These are phyloP conservation scores for Diaporthe humulicola DNA, from an alignment of 2,329 filamentous ascomycete species.

Conservation along the genomic window DNA sequence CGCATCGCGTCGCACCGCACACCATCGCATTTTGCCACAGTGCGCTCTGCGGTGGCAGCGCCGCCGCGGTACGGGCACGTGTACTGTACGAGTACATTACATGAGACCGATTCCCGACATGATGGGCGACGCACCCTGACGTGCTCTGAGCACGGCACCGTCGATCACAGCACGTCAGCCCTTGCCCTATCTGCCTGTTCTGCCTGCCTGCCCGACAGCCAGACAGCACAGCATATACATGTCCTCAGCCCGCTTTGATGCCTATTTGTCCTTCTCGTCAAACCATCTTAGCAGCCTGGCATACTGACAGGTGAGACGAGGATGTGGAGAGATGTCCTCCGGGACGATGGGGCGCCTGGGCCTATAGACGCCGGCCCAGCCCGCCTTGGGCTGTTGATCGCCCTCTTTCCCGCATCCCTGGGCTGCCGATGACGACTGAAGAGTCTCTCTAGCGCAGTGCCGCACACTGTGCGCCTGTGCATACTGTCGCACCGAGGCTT, in stretches of 20 bases:
- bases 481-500: conserved; percentile 13
- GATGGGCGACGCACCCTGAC: conserved; percentile 29
- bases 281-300: background rate
- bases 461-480: background rate
- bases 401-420: background rate
- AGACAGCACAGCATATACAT: conserved; percentile 1
- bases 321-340: conserved; percentile 12
- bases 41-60: background rate
- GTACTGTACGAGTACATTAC: conserved; percentile 18
- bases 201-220: background rate
- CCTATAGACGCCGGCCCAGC: conserved; percentile 23
- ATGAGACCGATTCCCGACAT: conserved; percentile 31
- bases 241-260: background rate
- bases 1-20: conserved; percentile 6
- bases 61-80: background rate
- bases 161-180: conserved; percentile 23
- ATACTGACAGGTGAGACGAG: conserved; percentile 5
- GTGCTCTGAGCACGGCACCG: conserved; percentile 27
- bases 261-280: conserved; percentile 2
- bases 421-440: background rate
- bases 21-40: conserved; percentile 9
- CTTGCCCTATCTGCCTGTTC: conserved; percentile 16
- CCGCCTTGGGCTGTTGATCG: conserved; percentile 22
- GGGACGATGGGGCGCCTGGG: conserved; percentile 5
- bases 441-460: background rate